Evolutionary conservation across 805 yeast genomes (phyloP).

Genomic region (Starmerella vaccinii): DNA sequence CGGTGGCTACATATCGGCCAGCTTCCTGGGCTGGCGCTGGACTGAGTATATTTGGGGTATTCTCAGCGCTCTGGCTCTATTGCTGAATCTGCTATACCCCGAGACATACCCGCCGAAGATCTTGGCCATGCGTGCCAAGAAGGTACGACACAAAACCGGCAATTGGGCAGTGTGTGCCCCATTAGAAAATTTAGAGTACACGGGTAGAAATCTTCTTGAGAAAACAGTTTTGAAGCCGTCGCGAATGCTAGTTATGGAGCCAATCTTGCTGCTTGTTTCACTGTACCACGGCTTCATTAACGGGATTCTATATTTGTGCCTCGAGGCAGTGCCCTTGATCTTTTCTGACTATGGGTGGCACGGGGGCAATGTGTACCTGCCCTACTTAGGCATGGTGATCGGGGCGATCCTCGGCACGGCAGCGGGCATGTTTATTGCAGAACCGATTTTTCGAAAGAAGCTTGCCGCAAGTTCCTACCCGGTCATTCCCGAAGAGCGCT

Average conservation of each 20-base stretch:
- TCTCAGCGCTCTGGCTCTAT: constrained; percentile 27
- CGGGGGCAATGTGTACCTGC: constrained; percentile 57
- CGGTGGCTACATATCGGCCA: constrained; percentile 57
- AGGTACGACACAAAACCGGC: constrained; percentile 55
- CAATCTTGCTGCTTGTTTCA: constrained; percentile 32
- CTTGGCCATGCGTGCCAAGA: constrained; percentile 50
- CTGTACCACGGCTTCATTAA: constrained; percentile 35
- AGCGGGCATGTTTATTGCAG: constrained; percentile 42
- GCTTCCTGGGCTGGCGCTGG: constrained; percentile 56
- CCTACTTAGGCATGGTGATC: constrained; percentile 64
- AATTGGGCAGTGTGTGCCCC: constrained; percentile 75
- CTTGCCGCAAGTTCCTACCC: constrained; percentile 45
- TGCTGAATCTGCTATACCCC: constrained; percentile 36
- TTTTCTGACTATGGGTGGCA: constrained; percentile 36
- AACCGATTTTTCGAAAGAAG: constrained; percentile 40
- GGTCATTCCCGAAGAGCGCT: constrained; percentile 68
- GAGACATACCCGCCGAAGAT: constrained; percentile 70
- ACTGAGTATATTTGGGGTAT: constrained; percentile 42
- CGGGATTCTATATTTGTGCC: constrained; percentile 34
- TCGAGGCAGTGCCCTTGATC: constrained; percentile 34
- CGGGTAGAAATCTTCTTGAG: constrained; percentile 34
- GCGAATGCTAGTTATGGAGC: constrained; percentile 32
- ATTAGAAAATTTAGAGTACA: constrained; percentile 36
- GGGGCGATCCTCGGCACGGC: constrained; percentile 55
- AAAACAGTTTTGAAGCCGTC: constrained; percentile 28